phyloP scores from a whole-genome alignment of 1,139 yeast genomes.

The Protomyces gravidus region DNA sequence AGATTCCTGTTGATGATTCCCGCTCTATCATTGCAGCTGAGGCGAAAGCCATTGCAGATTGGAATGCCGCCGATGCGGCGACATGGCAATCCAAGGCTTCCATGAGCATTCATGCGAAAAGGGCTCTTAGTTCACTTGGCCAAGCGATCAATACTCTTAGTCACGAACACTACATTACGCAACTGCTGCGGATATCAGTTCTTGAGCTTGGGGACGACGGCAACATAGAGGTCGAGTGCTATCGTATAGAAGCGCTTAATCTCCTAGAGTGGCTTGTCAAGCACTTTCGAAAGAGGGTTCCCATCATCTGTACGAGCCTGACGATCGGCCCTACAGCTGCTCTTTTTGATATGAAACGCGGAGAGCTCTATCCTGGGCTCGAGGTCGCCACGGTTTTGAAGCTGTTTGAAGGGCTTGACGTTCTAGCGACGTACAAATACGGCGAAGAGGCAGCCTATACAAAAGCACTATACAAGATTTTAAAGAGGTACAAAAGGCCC shows the following conservation, averaged over 20 bases:
- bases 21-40: no score
- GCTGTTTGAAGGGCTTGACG: constrained; percentile 6
- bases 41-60: no score
- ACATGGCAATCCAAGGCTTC: no score
- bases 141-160: no score
- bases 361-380: constrained; percentile 1
- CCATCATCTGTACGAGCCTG: background rate
- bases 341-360: constrained; percentile 4
- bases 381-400: constrained; percentile 3
- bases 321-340: constrained; percentile 18
- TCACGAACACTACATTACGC: constrained; percentile 5
- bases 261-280: background rate
- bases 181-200: constrained; percentile 5
- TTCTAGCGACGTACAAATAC: constrained; percentile 1
- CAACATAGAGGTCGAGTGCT: background rate
- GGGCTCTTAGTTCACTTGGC: no score
- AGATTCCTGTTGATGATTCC: no score
- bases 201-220: constrained; percentile 6
- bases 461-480: no score
- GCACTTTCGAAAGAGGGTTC: background rate
- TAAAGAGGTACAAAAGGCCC: no score
- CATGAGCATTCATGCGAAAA: no score
- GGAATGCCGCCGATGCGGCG: no score
- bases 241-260: background rate
- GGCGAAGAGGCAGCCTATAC: constrained; percentile 22